Conservation (phyloP, 2,329 filamentous ascomycete species). For the Lasiodiplodia gonubiensis region DNA sequence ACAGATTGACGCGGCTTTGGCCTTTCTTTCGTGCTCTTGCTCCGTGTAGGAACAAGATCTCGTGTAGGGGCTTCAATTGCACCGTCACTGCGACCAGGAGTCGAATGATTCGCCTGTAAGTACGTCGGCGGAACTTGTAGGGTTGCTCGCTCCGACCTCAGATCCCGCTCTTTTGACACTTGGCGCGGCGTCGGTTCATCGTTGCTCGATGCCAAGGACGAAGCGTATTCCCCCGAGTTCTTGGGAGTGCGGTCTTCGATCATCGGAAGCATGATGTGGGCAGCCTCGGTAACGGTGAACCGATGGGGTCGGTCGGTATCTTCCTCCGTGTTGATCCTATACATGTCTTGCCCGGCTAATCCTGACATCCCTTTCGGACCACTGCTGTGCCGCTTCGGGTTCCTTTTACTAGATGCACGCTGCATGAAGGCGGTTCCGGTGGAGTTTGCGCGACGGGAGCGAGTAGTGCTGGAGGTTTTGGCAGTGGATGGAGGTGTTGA, state of each 20-base stretch:
- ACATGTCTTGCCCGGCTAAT: neutral
- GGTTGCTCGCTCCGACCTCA: neutral
- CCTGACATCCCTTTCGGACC: slow-evolving; percentile 1
- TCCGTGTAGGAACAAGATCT: slow-evolving; percentile 9
- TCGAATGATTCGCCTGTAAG: neutral
- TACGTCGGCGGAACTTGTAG: slow-evolving; percentile 10
- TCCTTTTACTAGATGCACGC: slow-evolving; percentile 23
- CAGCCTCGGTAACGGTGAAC: slow-evolving; percentile 7
- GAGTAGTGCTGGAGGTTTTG: slow-evolving; percentile 35
- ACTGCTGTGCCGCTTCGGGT: slow-evolving; percentile 24
- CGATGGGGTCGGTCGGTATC: slow-evolving; percentile 4
- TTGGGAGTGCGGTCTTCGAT: slow-evolving; percentile 25
- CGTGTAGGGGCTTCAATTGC: slow-evolving; percentile 30
- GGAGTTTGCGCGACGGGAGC: slow-evolving; percentile 43
- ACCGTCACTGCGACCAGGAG: neutral
- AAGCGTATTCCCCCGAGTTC: slow-evolving; percentile 23
- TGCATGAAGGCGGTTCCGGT: slow-evolving; percentile 39
- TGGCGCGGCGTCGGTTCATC: slow-evolving; percentile 17
- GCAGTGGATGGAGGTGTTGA: slow-evolving; percentile 4
- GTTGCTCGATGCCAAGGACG: slow-evolving; percentile 3
- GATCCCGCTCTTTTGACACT: neutral
- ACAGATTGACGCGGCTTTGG: slow-evolving; percentile 35
- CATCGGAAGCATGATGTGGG: slow-evolving; percentile 24
- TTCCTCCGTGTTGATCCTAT: slow-evolving; percentile 12
- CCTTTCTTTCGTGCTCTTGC: slow-evolving; percentile 33